These are phyloP conservation scores for Phaseolus coccineus DNA, from an alignment of 331 rosid genomes.

Conservation along the genomic window DNA sequence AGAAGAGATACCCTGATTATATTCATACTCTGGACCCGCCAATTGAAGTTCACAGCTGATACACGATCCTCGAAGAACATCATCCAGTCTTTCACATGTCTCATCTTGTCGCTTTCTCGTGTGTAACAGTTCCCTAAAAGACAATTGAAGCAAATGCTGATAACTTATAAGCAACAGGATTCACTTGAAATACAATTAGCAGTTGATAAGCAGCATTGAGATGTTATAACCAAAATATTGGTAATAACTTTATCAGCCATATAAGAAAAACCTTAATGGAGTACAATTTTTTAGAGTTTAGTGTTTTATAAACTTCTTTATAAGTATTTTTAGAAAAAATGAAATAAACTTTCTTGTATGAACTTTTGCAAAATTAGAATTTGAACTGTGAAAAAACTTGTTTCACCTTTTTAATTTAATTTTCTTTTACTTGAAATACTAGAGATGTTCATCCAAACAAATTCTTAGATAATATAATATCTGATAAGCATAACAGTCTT, in stretches of 20 bases:
- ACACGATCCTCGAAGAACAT: conserved; percentile 67
- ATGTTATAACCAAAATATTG: conserved; percentile 13
- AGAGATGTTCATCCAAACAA: no score
- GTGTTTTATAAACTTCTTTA: neutral
- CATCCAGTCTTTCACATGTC: conserved; percentile 57
- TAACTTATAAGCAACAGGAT: conserved; percentile 7
- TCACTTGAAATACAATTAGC: conserved; percentile 11
- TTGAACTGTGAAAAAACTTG: no score
- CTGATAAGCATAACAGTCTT: neutral
- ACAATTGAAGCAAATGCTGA: conserved; percentile 26
- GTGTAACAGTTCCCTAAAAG: conserved; percentile 71
- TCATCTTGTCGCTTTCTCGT: conserved; percentile 69
- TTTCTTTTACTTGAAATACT: no score
- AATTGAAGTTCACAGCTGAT: conserved; percentile 72
- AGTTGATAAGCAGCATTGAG: conserved; percentile 14
- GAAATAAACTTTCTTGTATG: no score
- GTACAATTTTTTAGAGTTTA: neutral
- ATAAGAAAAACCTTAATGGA: neutral
- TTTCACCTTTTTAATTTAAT: no score
- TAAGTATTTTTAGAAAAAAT: no score
- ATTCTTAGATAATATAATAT: no score
- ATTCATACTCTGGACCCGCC: conserved; percentile 67
- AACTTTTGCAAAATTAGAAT: no score
- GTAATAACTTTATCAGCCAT: conserved; percentile 27
- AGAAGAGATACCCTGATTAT: conserved; percentile 60